Evolutionary conservation across 805 yeast genomes (phyloP).

Genomic region (Saccharomycopsis javanensis): DNA sequence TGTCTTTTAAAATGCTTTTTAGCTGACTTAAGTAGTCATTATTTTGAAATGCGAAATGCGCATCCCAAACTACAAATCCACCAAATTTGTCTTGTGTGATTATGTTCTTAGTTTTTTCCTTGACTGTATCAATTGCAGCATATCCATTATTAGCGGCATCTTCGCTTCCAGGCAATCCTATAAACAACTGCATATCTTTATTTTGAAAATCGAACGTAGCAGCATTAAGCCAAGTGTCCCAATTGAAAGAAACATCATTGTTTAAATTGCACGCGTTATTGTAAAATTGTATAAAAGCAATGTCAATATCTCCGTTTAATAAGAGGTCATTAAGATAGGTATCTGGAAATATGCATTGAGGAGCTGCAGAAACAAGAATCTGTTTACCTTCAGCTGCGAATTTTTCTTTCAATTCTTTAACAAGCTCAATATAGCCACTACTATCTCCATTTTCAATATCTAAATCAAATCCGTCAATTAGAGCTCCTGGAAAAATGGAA

Average conservation of each 20-base stretch:
- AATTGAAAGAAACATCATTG: constrained; percentile 40
- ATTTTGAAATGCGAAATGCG: constrained; percentile 26
- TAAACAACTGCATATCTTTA: constrained; percentile 50
- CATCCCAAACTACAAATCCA: constrained; percentile 18
- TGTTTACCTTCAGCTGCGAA: constrained; percentile 36
- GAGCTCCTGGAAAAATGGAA: constrained; percentile 42
- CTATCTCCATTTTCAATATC: constrained; percentile 57
- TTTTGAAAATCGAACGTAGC: constrained; percentile 55
- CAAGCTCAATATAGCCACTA: constrained; percentile 58
- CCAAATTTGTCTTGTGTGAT: constrained; percentile 11
- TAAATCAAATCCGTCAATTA: constrained; percentile 87
- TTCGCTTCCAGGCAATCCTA: constrained; percentile 37
- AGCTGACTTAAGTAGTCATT: constrained; percentile 10
- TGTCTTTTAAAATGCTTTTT: constrained; percentile 2
- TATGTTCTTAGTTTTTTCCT: constrained; percentile 18
- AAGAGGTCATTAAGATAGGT: constrained; percentile 52
- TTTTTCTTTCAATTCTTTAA: constrained; percentile 26
- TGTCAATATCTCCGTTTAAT: constrained; percentile 56
- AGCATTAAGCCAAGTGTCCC: constrained; percentile 62
- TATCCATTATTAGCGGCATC: constrained; percentile 9
- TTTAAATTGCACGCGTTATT: constrained; percentile 64
- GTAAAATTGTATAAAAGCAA: constrained; percentile 80
- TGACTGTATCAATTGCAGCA: constrained; percentile 24
- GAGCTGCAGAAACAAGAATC: constrained; percentile 80
- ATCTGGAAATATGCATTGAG: constrained; percentile 87